phyloP scores from a whole-genome alignment of 371 early-diverging fungal species.

The Apophysomyces trapeziformis region DNA sequence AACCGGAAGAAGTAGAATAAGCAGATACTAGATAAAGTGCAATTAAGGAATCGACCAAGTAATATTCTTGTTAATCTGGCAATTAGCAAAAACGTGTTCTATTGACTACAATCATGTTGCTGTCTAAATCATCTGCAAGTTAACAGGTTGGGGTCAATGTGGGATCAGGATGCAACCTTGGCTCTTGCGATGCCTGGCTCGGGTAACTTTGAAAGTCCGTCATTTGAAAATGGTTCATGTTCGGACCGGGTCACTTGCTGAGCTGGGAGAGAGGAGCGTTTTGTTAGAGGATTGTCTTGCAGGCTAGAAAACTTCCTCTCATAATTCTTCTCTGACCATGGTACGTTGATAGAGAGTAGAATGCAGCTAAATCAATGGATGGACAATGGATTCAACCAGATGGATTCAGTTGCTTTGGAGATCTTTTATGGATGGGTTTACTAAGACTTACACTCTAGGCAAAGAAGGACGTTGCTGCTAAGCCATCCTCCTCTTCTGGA shows the following conservation, averaged over 20 bases:
- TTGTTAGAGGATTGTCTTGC: background rate
- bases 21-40: too few species aligned
- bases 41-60: too few species aligned
- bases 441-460: constrained; percentile 41
- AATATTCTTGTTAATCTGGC: too few species aligned
- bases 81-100: too few species aligned
- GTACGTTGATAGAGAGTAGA: background rate
- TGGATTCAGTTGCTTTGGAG: background rate
- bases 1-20: too few species aligned
- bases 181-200: too few species aligned
- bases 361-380: background rate
- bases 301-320: constrained; percentile 2
- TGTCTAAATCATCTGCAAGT: too few species aligned
- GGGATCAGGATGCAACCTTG: too few species aligned
- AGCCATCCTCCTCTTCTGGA: constrained; percentile 74
- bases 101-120: too few species aligned
- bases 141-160: too few species aligned
- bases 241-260: too few species aligned
- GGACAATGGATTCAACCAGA: background rate
- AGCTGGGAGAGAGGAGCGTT: background rate
- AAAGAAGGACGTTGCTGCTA: constrained; percentile 69
- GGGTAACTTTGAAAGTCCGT: too few species aligned
- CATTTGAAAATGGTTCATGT: background rate
- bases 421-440: background rate
- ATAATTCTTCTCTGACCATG: constrained; percentile 12